Conservation (phyloP, 2,329 filamentous ascomycete genomes). For the Xylariaceae sp. region DNA sequence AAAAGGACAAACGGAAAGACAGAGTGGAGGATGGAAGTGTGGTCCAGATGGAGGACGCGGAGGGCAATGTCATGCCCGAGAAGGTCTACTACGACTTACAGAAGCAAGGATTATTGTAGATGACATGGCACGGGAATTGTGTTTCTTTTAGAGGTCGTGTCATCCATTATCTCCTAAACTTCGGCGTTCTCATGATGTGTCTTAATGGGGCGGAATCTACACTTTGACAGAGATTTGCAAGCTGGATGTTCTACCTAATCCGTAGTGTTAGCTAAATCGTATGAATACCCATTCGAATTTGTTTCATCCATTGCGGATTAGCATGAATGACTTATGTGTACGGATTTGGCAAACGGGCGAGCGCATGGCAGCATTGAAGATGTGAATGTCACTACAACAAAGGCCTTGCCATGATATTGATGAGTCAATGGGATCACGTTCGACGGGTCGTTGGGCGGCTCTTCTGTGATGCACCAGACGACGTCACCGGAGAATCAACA, state of each 20-base stretch:
- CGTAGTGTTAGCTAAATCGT: background rate
- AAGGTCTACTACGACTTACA: slow-evolving; percentile 95
- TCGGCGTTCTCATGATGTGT: background rate
- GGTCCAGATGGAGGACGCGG: slow-evolving; percentile 96
- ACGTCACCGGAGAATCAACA: background rate
- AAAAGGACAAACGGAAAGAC: slow-evolving; percentile 74
- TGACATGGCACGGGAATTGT: slow-evolving; percentile 3
- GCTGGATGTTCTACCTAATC: background rate
- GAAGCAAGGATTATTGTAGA: slow-evolving; percentile 78
- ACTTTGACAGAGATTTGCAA: background rate
- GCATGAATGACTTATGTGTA: no score
- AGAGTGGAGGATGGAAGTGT: slow-evolving; percentile 74
- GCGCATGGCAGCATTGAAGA: no score
- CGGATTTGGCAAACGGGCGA: no score
- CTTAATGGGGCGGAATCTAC: background rate
- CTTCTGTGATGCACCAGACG: no score
- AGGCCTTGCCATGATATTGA: no score
- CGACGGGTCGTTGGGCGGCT: no score
- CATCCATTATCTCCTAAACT: background rate
- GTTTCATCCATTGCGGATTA: background rate
- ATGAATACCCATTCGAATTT: background rate
- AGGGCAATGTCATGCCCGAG: slow-evolving; percentile 98
- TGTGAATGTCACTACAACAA: no score
- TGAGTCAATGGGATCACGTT: no score
- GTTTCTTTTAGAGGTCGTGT: background rate